Percentiles rank a stretch among this genome's conserved stretches.
These are phyloP conservation scores for Annona squamosa DNA, from an alignment of 164 flowering plant species.

Conservation along the genomic window DNA sequence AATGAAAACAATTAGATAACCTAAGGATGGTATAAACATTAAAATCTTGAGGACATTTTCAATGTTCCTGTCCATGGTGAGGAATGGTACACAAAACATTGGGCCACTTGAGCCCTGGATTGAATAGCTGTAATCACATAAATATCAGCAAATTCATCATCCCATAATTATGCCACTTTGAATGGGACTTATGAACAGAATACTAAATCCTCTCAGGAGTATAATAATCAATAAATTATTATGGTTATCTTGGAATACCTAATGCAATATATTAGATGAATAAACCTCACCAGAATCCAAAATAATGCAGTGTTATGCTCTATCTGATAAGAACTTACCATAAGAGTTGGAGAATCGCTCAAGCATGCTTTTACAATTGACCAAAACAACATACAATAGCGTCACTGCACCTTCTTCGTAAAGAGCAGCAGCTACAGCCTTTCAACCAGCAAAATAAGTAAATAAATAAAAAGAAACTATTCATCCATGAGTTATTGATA, in stretches of 20 bases:
- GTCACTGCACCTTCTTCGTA: slow-evolving; percentile 87
- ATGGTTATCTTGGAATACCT: too few species aligned
- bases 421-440: slow-evolving; percentile 83
- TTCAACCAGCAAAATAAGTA: slow-evolving; percentile 9
- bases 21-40: too few species aligned
- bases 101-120: too few species aligned
- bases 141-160: too few species aligned
- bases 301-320: not conserved
- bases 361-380: slow-evolving; percentile 83
- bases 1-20: too few species aligned
- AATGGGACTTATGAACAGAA: not conserved
- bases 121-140: too few species aligned
- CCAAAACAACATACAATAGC: slow-evolving; percentile 61
- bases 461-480: slow-evolving; percentile 10
- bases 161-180: not conserved
- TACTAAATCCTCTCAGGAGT: not conserved
- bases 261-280: not conserved
- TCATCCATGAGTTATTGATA: not conserved
- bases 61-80: too few species aligned
- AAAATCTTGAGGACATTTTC: too few species aligned
- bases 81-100: too few species aligned
- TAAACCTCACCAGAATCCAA: not conserved
- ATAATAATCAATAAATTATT: too few species aligned
- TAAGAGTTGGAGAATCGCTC: slow-evolving; percentile 85
- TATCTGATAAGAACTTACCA: slow-evolving; percentile 33